These are phyloP conservation scores for Leccinum sublutescens DNA, from an alignment of 768 basidiomycete genomes.

Conservation along the genomic window DNA sequence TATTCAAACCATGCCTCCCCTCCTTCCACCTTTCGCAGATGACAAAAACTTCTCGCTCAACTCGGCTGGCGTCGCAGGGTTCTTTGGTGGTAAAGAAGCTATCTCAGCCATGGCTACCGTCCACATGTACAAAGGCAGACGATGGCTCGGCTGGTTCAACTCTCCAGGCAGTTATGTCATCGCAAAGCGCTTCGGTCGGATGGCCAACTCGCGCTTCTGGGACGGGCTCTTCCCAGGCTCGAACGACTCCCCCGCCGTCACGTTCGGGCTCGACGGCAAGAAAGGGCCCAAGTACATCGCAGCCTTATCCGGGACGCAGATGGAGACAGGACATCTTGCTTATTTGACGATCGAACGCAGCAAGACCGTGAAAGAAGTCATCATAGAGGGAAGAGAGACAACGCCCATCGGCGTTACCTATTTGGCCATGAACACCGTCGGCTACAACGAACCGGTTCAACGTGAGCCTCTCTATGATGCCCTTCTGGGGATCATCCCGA, in stretches of 20 bases:
- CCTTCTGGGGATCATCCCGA: constrained; percentile 23
- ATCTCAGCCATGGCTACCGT: constrained; percentile 35
- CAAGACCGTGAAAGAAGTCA: neutral
- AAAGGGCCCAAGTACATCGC: constrained; percentile 26
- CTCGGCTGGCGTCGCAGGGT: constrained; percentile 32
- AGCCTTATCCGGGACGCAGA: constrained; percentile 30
- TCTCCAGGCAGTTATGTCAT: constrained; percentile 35
- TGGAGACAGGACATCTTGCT: constrained; percentile 29
- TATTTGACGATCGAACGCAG: constrained; percentile 23
- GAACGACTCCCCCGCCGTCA: constrained; percentile 21
- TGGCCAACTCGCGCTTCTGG: constrained; percentile 34
- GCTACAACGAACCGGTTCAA: constrained; percentile 1
- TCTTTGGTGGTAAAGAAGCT: constrained; percentile 39
- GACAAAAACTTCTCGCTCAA: constrained; percentile 24
- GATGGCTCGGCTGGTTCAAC: constrained; percentile 37
- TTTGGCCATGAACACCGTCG: constrained; percentile 14
- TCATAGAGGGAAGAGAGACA: constrained; percentile 10
- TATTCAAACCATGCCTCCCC: constrained; percentile 9
- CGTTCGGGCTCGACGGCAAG: constrained; percentile 32
- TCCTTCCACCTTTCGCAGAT: constrained; percentile 6
- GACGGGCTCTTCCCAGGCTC: constrained; percentile 33
- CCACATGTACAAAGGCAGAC: constrained; percentile 30
- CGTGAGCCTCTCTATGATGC: neutral
- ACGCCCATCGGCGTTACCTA: constrained; percentile 15
- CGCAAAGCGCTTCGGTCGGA: constrained; percentile 32